phyloP scores from a whole-genome alignment of 179 eudicot species.

The Silene vulgaris region DNA sequence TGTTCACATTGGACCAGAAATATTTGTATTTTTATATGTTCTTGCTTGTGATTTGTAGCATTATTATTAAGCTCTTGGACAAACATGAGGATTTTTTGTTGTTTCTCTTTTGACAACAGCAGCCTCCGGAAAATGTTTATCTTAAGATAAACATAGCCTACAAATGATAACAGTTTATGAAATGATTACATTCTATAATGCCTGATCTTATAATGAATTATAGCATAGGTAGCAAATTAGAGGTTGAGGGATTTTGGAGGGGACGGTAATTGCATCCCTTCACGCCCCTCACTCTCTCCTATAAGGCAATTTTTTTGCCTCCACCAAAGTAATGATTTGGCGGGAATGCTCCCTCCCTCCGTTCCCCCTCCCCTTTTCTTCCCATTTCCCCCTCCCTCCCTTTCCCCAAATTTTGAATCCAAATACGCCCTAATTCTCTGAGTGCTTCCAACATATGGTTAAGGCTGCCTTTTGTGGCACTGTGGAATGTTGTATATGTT shows the following conservation, averaged over 20 bases:
- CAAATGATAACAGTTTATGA: neutral
- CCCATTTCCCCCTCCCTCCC: no score
- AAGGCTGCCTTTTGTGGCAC: neutral
- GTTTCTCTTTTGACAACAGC: neutral
- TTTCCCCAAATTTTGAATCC: no score
- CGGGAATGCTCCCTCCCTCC: no score
- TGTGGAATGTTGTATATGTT: neutral
- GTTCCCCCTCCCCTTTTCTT: no score
- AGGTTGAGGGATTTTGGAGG: no score
- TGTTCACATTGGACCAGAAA: slow-evolving; percentile 3
- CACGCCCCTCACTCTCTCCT: no score
- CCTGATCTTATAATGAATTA: neutral
- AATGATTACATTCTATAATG: neutral
- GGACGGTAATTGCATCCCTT: no score
- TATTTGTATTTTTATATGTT: neutral
- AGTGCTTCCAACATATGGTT: neutral
- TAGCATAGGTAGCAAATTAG: no score
- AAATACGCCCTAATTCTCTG: neutral
- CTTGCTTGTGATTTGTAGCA: neutral
- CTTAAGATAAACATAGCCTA: neutral
- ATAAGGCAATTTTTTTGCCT: no score
- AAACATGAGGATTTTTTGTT: neutral
- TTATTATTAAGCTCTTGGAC: neutral
- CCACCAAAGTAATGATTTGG: no score
- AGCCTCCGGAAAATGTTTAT: neutral